A percentile compares a stretch with the other conserved stretches of the same genome.
These are phyloP conservation scores for Chytridiales sp. DNA, from an alignment of 371 early-diverging fungal genomes.

Conservation along the genomic window DNA sequence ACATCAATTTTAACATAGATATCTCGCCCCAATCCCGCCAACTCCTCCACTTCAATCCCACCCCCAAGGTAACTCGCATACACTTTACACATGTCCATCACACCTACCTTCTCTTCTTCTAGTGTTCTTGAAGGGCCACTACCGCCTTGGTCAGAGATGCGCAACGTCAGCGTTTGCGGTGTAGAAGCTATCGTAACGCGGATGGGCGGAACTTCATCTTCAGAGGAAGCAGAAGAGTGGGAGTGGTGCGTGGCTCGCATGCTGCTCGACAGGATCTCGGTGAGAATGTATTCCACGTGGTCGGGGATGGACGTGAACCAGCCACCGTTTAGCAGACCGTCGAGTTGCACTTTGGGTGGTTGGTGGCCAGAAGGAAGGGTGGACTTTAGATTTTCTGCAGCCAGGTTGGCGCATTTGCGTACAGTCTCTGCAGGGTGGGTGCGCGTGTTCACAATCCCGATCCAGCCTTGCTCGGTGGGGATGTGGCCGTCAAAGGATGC, in stretches of 20 bases:
- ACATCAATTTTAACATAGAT: slow-evolving; percentile 64
- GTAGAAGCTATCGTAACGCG: slow-evolving; percentile 75
- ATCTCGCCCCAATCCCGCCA: slow-evolving; percentile 88
- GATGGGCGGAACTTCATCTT: slow-evolving; percentile 66
- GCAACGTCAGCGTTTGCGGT: slow-evolving; percentile 61
- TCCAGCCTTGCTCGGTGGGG: not conserved
- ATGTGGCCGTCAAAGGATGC: slow-evolving; percentile 46
- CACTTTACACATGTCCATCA: slow-evolving; percentile 79
- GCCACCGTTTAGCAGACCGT: slow-evolving; percentile 53
- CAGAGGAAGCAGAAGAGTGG: no score
- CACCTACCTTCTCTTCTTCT: no score
- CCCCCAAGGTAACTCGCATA: slow-evolving; percentile 71
- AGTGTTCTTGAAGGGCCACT: slow-evolving; percentile 57
- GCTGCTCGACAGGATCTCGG: slow-evolving; percentile 82
- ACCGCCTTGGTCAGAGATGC: slow-evolving; percentile 90
- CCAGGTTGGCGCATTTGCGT: not conserved
- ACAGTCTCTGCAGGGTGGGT: not conserved
- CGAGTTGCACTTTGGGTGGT: slow-evolving; percentile 47
- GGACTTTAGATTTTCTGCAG: not conserved
- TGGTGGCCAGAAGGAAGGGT: not conserved
- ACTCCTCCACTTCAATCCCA: slow-evolving; percentile 63
- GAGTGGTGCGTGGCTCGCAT: no score
- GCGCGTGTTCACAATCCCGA: not conserved
- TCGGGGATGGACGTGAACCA: slow-evolving; percentile 76
- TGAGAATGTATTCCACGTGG: slow-evolving; percentile 81